phyloP scores from a whole-genome alignment of 495 filamentous ascomycete genomes.

The Neurospora sp. region DNA sequence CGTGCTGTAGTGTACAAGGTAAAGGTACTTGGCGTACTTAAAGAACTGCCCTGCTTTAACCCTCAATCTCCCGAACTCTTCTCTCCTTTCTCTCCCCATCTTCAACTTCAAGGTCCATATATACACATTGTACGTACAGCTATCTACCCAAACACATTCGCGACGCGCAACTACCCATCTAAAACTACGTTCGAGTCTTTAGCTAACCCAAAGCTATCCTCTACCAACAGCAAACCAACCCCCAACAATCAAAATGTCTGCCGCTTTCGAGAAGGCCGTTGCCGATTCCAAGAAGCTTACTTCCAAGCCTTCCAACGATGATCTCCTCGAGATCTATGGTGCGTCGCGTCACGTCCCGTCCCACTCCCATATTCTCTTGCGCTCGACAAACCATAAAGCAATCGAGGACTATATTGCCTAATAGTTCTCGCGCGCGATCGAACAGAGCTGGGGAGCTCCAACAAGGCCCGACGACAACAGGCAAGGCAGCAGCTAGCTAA shows the following conservation, averaged over 20 bases:
- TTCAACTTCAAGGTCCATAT: neutral
- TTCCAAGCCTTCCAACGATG: slow-evolving; percentile 46
- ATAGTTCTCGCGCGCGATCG: neutral
- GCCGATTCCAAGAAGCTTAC: slow-evolving; percentile 56
- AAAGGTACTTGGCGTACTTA: neutral
- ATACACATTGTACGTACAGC: neutral
- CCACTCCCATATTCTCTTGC: neutral
- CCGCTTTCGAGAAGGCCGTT: slow-evolving; percentile 50
- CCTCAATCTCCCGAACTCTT: neutral
- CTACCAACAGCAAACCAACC: neutral
- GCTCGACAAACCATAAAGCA: neutral
- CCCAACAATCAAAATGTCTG: slow-evolving; percentile 26
- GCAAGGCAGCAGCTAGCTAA: neutral
- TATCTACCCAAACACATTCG: neutral
- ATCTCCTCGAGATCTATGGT: slow-evolving; percentile 46
- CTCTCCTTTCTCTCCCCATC: slow-evolving; percentile 1
- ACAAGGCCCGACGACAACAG: neutral
- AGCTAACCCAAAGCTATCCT: neutral
- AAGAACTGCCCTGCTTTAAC: neutral
- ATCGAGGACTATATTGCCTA: neutral
- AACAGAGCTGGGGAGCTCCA: neutral
- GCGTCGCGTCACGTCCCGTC: slow-evolving; percentile 1
- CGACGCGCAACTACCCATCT: neutral
- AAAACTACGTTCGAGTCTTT: neutral
- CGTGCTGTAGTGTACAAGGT: neutral